Base-by-base conservation (phyloP, 2,329 filamentous ascomycete species). In the Lanzia echinophila region DNA sequence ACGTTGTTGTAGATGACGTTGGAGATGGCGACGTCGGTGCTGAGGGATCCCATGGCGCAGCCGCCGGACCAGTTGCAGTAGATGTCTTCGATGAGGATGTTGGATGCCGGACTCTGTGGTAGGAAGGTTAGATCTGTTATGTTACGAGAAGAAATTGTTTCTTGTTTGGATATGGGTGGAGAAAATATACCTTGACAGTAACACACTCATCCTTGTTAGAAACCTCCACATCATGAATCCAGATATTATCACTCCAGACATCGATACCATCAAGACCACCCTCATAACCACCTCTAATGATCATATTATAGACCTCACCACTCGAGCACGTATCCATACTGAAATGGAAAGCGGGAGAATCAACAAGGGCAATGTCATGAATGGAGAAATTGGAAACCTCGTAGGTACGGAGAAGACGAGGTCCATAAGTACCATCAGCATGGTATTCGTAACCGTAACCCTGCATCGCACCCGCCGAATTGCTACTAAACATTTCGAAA, bases 181-280 rank as follows among this genome's bases (percentile, higher is more conserved):
- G 11, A 42, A 34, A 39, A 36, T 50, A 76, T 53, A 56, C 56
- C 55, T 79, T 82, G 55, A 81, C 75, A 2, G 78, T 81, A 0
- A 82, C 76, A 63, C 78, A 82, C 62, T 83, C 79, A 62, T 83
- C 79, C 65, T 80, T 81, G 72, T 83, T 83, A 28, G 79, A 81
- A 6, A 83, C 79, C 69, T 77, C 77, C 38, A 82, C 70, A 64
- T 83, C 79, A 62, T 83, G 79, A 52, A 82, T 69, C 74, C 75
- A 79, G 51, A 81, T 73, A 60, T 82, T 81, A 43, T 65, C 72
- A n/a, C 73, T 72, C 68, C 72, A 79, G 2, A 82, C 71, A 63
- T 82, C 76, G 54, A 82, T 72, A 4, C 79, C 80, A 62, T 83
- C 79, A 10, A 81, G 67, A 44, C 76, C 76, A 43, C 77, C 78